phyloP scores from a whole-genome alignment of 2,329 filamentous ascomycete species.

The Hymenoscyphus salicellus region DNA sequence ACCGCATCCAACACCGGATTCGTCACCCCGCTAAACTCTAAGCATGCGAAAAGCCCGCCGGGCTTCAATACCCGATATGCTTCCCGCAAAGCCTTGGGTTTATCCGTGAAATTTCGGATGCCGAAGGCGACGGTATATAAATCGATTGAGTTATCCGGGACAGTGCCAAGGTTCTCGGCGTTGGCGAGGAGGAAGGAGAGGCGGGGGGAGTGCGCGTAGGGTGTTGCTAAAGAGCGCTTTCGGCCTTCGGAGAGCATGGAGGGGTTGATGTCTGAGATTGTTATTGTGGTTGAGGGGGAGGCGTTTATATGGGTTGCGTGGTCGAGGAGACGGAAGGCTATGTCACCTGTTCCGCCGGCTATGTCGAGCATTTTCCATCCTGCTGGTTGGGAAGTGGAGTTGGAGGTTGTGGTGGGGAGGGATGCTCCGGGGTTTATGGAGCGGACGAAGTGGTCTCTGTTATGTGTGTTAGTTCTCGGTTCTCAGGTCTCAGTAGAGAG shows the following conservation, averaged over 20 bases:
- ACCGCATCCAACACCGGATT: constrained; percentile 75
- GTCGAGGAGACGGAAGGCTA: constrained; percentile 92
- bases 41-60: constrained; percentile 90
- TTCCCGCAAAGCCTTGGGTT: constrained; percentile 76
- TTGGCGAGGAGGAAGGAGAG: constrained; percentile 84
- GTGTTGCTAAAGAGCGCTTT: constrained; percentile 65
- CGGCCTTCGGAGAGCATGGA: constrained; percentile 88
- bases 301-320: constrained; percentile 78
- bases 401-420: constrained; percentile 36
- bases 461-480: background rate
- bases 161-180: constrained; percentile 68
- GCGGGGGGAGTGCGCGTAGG: constrained; percentile 51
- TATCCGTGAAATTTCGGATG: constrained; percentile 95
- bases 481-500: background rate
- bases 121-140: constrained; percentile 97
- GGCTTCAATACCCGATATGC: constrained; percentile 88
- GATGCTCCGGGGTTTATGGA: constrained; percentile 68
- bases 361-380: constrained; percentile 85
- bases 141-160: constrained; percentile 73
- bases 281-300: constrained; percentile 78
- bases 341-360: constrained; percentile 94
- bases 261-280: constrained; percentile 92
- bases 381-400: constrained; percentile 44
- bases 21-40: constrained; percentile 83
- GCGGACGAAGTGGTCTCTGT: constrained; percentile 84